Conservation (phyloP, 768 basidiomycete species). For the Pleurotus pulmonarius region DNA sequence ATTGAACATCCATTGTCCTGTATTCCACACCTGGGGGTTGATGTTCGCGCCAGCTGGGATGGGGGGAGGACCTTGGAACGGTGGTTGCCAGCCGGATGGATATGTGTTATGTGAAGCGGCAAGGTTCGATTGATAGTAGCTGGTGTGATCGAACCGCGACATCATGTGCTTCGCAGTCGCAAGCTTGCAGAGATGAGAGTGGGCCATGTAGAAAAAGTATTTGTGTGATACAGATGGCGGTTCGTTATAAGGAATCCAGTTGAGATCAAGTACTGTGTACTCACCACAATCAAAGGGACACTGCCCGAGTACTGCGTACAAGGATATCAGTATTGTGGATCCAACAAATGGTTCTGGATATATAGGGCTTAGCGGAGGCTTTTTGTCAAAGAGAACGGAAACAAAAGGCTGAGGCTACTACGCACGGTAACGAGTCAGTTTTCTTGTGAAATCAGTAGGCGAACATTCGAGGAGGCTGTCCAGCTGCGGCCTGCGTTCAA, state of each 20-base stretch:
- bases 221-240: not conserved
- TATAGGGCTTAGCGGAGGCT: not conserved
- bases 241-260: not conserved
- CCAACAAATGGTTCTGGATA: not conserved
- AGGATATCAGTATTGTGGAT: not conserved
- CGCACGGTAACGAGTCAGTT: no score
- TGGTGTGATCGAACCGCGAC: not conserved
- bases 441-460: no score
- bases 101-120: not conserved
- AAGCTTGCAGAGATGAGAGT: not conserved
- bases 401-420: no score
- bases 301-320: not conserved
- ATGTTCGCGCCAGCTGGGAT: conserved; percentile 42
- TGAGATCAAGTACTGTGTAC: not conserved
- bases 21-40: conserved; percentile 46
- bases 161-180: not conserved
- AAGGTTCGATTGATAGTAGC: not conserved
- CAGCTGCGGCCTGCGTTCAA: no score
- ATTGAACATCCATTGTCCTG: conserved; percentile 51
- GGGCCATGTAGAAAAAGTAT: not conserved
- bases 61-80: conserved; percentile 51
- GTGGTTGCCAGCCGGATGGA: conserved; percentile 16
- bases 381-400: not conserved
- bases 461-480: no score
- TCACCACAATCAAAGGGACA: not conserved